These are phyloP conservation scores for Peronosclerospora sorghi DNA, from an alignment of 352 stramenopile species.

Conservation along the genomic window DNA sequence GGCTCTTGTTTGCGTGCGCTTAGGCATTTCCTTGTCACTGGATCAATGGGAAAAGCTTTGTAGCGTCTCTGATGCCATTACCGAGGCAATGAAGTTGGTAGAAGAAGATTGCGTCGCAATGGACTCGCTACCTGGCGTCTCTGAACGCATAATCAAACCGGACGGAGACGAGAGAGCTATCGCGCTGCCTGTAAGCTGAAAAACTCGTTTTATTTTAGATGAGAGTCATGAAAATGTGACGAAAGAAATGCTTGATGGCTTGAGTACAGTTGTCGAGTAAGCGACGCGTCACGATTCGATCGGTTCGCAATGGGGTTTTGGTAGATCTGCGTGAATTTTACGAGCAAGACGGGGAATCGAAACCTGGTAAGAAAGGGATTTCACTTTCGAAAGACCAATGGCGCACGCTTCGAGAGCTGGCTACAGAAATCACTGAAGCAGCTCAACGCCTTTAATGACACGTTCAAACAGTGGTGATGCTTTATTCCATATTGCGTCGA, in stretches of 20 bases:
- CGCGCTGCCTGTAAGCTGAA: slow-evolving; percentile 25
- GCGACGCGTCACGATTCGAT: slow-evolving; percentile 35
- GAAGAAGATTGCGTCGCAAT: slow-evolving; percentile 30
- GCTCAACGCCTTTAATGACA: slow-evolving; percentile 12
- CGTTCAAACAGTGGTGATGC: too few species aligned
- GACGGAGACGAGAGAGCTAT: slow-evolving; percentile 33
- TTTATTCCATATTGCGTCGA: too few species aligned
- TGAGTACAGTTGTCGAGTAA: slow-evolving; percentile 38
- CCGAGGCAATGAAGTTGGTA: slow-evolving; percentile 34
- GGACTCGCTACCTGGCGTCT: slow-evolving; percentile 20
- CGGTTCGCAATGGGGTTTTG: slow-evolving; percentile 36
- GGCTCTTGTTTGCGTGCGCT: background rate
- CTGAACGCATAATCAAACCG: slow-evolving; percentile 19
- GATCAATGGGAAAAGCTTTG: slow-evolving; percentile 50
- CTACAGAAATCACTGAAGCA: slow-evolving; percentile 25
- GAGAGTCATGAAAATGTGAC: background rate
- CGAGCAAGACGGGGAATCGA: slow-evolving; percentile 35
- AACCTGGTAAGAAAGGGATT: slow-evolving; percentile 73
- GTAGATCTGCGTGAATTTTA: slow-evolving; percentile 73
- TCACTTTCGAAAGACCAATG: slow-evolving; percentile 65
- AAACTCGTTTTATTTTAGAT: background rate
- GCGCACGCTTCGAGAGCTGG: slow-evolving; percentile 24
- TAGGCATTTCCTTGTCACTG: slow-evolving; percentile 44
- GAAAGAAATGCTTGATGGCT: background rate
- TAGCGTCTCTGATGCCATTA: slow-evolving; percentile 22